Evolutionary conservation across 1,284 basidiomycete species (phyloP).

Genomic region (Moniliella sp.): DNA sequence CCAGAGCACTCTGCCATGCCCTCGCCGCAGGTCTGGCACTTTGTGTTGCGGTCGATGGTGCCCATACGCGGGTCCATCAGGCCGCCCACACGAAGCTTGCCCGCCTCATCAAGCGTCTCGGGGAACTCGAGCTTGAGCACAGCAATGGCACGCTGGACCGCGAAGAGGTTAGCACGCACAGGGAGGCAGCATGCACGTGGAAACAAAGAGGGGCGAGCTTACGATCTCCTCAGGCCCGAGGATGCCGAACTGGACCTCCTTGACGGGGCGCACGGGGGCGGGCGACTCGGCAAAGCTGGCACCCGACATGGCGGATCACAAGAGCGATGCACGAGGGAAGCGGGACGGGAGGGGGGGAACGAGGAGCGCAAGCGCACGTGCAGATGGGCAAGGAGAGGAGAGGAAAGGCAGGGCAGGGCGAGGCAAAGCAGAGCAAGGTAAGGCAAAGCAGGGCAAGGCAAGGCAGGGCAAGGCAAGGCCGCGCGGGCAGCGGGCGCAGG

Average conservation of each 20-base stretch:
- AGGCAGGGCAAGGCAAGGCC: no score
- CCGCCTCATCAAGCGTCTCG: constrained; percentile 79
- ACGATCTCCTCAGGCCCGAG: constrained; percentile 57
- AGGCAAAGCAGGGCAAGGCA: no score
- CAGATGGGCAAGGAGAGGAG: no score
- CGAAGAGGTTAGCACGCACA: no score
- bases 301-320: no score
- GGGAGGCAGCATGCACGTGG: not conserved
- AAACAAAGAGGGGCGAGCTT: not conserved
- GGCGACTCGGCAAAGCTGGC: constrained; percentile 50
- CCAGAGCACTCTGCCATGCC: constrained; percentile 48
- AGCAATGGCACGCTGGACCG: constrained; percentile 70
- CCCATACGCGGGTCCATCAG: constrained; percentile 95
- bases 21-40: constrained; percentile 93
- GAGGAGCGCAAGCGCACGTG: no score
- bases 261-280: constrained; percentile 58
- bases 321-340: no score
- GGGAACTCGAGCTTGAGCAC: constrained; percentile 95
- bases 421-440: no score
- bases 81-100: constrained; percentile 61
- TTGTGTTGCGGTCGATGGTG: constrained; percentile 92
- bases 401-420: no score
- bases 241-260: constrained; percentile 96
- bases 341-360: no score
- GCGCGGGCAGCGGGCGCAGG: no score